Evolutionary conservation across 495 filamentous ascomycete genomes (phyloP), one percentile per base, ranked within the genome.

Genomic region (Penicillium turbatum): DNA sequence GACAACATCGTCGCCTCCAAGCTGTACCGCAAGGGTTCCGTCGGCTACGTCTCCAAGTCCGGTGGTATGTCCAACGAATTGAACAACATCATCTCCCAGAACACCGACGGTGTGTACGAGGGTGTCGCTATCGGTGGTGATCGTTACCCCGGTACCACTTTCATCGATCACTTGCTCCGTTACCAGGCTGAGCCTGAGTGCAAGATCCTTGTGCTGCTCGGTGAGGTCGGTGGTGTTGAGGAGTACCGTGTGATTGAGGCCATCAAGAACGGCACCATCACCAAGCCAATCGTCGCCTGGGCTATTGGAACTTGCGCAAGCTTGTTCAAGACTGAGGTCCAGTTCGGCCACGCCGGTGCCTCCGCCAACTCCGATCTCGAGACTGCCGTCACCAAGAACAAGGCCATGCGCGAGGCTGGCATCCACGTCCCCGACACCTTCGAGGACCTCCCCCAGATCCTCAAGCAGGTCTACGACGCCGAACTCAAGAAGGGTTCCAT

Each of bases 1-100:
- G 93, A 98, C 83, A 98, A 98, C 83, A 98, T 98, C 65, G 93
- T 98, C 54, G 92, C 93, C 61, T 97, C 95, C 74, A 98, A 97
- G 85, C 89, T 98, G 46, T 98, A 98, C 85, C 93, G 93, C 74
- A 90, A 89, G 76, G 93, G 93, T 62, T 97, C 95, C 48, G 92
- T 98, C 57, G 93, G 88, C 65, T 98, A 98, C 72, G 93, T 98
- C 72, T 97, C 95, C 80, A 98, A 98, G 82, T 98, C 93, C 41
- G 93, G 93, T 67, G 93, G 93, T 82, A 98, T 98, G 93, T 97
- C 92, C 68, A 98, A 98, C 81, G 93, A 98, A 82, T 75, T 98
- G 69, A 98, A 98, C 86, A 98, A 98, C 84, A 97, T 98, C 75
- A 86, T 98, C 66, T 83, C 91, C 49, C 86, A 95, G 68, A 92